Conservation (phyloP, 2,329 filamentous ascomycete species). For the Arthrobotrys megalospora region DNA sequence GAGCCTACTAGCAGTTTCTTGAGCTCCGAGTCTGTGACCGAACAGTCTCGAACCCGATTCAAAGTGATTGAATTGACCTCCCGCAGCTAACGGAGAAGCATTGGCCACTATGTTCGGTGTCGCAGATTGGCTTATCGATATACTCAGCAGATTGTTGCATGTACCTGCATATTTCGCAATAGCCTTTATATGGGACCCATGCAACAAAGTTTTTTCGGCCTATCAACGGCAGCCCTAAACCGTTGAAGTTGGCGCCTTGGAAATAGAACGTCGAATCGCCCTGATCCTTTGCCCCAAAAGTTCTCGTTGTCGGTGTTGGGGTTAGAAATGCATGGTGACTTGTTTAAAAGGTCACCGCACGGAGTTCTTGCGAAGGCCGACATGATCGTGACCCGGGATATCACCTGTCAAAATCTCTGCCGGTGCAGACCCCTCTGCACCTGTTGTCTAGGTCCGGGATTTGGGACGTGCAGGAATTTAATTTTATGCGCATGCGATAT, state of each 20-base stretch:
- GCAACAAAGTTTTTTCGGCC: slow-evolving; percentile 38
- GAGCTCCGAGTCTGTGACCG: slow-evolving; percentile 4
- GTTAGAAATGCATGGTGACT: slow-evolving; percentile 54
- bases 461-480: slow-evolving; percentile 21
- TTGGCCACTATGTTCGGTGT: slow-evolving; percentile 14
- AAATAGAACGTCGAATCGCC: slow-evolving; percentile 13
- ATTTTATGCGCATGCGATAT: slow-evolving; percentile 58
- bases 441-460: slow-evolving; percentile 28
- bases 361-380: slow-evolving; percentile 28
- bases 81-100: slow-evolving; percentile 24
- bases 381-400: slow-evolving; percentile 11
- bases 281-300: slow-evolving; percentile 6
- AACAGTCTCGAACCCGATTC: slow-evolving; percentile 5
- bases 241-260: slow-evolving; percentile 39
- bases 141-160: slow-evolving; percentile 40
- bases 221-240: slow-evolving; percentile 28
- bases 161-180: slow-evolving; percentile 58
- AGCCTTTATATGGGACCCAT: slow-evolving; percentile 33
- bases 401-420: slow-evolving; percentile 37
- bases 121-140: slow-evolving; percentile 56
- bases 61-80: slow-evolving; percentile 2
- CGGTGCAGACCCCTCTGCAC: slow-evolving; percentile 15
- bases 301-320: slow-evolving; percentile 23
- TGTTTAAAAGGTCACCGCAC: slow-evolving; percentile 30
- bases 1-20: slow-evolving; percentile 1